These are phyloP conservation scores for Protomyces arabidopsidicola DNA, from an alignment of 1,139 yeast genomes.

Conservation along the genomic window DNA sequence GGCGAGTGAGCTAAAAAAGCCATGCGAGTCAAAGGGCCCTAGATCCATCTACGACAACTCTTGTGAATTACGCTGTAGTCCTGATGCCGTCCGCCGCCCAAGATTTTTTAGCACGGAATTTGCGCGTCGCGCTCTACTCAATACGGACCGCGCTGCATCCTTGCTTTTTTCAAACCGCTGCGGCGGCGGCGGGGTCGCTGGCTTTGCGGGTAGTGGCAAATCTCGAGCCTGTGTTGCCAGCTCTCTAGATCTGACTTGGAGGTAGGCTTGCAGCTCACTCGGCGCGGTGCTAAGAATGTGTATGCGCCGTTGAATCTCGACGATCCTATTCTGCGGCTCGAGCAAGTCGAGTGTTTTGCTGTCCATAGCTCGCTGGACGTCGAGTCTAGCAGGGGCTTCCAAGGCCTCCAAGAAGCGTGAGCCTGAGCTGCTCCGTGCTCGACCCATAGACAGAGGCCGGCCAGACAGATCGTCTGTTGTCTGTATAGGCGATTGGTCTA, in stretches of 20 bases:
- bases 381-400: not conserved
- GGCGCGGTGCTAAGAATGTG: not conserved
- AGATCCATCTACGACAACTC: not conserved
- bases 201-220: not conserved
- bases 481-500: no score
- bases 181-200: not conserved
- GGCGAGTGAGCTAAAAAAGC: slow-evolving; percentile 25
- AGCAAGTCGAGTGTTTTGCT: not conserved
- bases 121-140: not conserved
- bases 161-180: not conserved
- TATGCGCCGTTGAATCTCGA: not conserved
- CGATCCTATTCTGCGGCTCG: not conserved
- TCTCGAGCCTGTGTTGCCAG: not conserved
- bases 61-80: not conserved
- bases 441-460: not conserved
- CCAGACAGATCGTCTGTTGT: no score
- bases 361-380: not conserved
- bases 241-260: not conserved
- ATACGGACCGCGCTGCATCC: not conserved
- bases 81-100: not conserved
- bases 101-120: not conserved
- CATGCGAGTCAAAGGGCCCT: slow-evolving; percentile 4
- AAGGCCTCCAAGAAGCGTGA: not conserved
- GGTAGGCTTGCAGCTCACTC: not conserved
- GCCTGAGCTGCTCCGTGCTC: not conserved